Percentiles rank a stretch among this genome's conserved stretches.
Evolutionary conservation across 805 yeast genomes (phyloP).

Genomic region (Saturnispora halmiae): DNA sequence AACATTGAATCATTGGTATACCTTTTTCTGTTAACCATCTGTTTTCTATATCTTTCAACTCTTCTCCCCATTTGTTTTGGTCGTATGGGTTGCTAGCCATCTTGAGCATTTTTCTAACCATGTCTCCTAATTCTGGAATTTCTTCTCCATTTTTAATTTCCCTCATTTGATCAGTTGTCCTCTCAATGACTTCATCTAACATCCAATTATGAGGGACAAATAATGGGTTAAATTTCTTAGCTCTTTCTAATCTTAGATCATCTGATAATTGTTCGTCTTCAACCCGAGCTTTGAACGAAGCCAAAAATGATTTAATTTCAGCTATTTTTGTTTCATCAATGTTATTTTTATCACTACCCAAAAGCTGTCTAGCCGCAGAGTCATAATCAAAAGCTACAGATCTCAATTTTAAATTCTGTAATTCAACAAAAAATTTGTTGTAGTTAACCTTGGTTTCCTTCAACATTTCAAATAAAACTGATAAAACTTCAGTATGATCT

Average conservation of each 20-base stretch:
- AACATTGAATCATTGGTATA: slow-evolving; percentile 59
- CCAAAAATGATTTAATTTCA: slow-evolving; percentile 44
- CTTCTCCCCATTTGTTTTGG: slow-evolving; percentile 55
- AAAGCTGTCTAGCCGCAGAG: slow-evolving; percentile 7
- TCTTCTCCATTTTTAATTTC: slow-evolving; percentile 4
- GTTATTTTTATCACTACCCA: slow-evolving; percentile 18
- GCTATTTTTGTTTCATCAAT: slow-evolving; percentile 32
- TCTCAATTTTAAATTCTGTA: slow-evolving; percentile 41
- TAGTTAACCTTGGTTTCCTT: slow-evolving; percentile 61
- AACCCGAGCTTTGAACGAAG: slow-evolving; percentile 35
- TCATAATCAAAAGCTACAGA: slow-evolving; percentile 26
- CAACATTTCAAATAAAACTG: slow-evolving; percentile 54
- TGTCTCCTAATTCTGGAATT: slow-evolving; percentile 23
- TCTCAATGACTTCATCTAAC: slow-evolving; percentile 67
- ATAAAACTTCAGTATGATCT: slow-evolving; percentile 38
- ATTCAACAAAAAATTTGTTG: slow-evolving; percentile 62
- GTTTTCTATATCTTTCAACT: slow-evolving; percentile 46
- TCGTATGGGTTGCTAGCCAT: slow-evolving; percentile 78
- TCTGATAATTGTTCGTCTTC: slow-evolving; percentile 30
- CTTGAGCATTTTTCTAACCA: slow-evolving; percentile 47
- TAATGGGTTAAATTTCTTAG: slow-evolving; percentile 55
- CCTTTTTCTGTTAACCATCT: slow-evolving; percentile 47
- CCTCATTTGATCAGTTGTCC: slow-evolving; percentile 24
- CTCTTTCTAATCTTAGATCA: slow-evolving; percentile 31
- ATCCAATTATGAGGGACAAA: slow-evolving; percentile 84